These are phyloP conservation scores for Boechera stricta DNA, from an alignment of 345 rosid genomes.

Conservation along the genomic window DNA sequence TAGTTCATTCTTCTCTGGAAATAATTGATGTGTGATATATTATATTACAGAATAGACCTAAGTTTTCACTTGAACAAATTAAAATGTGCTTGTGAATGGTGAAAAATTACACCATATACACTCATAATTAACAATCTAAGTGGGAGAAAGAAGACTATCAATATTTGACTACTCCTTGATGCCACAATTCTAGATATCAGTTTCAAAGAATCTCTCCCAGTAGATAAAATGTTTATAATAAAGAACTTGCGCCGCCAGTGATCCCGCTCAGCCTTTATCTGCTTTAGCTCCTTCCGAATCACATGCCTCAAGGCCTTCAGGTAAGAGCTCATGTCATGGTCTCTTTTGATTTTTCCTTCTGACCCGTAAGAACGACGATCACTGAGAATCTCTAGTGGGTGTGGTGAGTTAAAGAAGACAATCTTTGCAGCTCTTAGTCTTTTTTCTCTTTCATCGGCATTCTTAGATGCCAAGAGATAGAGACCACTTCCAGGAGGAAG, in stretches of 20 bases:
- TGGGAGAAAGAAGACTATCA: conserved; percentile 68
- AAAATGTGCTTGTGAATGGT: conserved; percentile 41
- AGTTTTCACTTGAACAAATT: conserved; percentile 42
- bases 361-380: conserved; percentile 87
- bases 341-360: conserved; percentile 81
- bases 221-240: conserved; percentile 50
- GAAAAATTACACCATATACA: conserved; percentile 48
- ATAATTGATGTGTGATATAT: conserved; percentile 18
- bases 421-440: conserved; percentile 69
- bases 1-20: not conserved
- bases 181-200: conserved; percentile 64
- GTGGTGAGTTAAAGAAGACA: conserved; percentile 91
- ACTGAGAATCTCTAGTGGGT: conserved; percentile 91
- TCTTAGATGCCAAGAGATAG: conserved; percentile 59
- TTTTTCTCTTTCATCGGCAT: conserved; percentile 57
- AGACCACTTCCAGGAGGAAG: conserved; percentile 95
- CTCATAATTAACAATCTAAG: conserved; percentile 60
- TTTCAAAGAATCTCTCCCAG: conserved; percentile 68
- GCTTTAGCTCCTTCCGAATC: conserved; percentile 72
- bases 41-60: conserved; percentile 21
- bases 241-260: conserved; percentile 57
- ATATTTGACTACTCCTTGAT: conserved; percentile 78
- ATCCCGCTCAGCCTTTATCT: conserved; percentile 60
- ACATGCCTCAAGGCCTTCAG: conserved; percentile 65
- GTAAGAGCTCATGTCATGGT: conserved; percentile 94